Conservation (phyloP, 208 protist species). For the Angomonas desouzai region DNA sequence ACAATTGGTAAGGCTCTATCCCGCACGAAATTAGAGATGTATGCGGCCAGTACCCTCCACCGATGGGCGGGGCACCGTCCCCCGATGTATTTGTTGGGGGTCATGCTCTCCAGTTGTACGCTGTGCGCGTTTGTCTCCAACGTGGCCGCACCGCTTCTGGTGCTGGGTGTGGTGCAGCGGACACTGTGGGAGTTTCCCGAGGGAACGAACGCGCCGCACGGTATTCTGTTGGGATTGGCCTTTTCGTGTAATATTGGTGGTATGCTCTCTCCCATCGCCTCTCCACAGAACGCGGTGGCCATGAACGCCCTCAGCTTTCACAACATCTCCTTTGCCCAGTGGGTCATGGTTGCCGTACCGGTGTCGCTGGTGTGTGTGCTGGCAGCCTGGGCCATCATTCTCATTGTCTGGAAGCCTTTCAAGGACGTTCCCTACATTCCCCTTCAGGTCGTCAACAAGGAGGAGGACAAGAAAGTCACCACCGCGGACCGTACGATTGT, state of each 20-base stretch:
- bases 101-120: slow-evolving; percentile 85
- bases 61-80: slow-evolving; percentile 74
- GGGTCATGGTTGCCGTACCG: slow-evolving; percentile 80
- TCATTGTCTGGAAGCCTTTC: slow-evolving; percentile 88
- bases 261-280: slow-evolving; percentile 93
- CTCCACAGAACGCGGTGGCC: slow-evolving; percentile 93
- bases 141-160: slow-evolving; percentile 86
- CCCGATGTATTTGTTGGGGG: slow-evolving; percentile 74
- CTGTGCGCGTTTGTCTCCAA: slow-evolving; percentile 91
- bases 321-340: slow-evolving; percentile 79
- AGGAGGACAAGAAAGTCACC: slow-evolving; percentile 41
- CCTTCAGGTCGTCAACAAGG: slow-evolving; percentile 75
- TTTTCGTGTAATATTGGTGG: slow-evolving; percentile 94
- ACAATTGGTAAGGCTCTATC: slow-evolving; percentile 86
- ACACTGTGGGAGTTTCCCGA: slow-evolving; percentile 87
- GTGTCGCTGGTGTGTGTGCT: slow-evolving; percentile 66
- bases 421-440: slow-evolving; percentile 79
- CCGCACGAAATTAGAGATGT: slow-evolving; percentile 83
- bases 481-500: slow-evolving; percentile 57
- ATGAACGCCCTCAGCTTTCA: slow-evolving; percentile 72
- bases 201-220: slow-evolving; percentile 72
- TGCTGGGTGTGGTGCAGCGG: slow-evolving; percentile 82
- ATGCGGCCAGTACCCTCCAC: slow-evolving; percentile 73
- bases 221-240: slow-evolving; percentile 89
- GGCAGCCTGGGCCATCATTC: slow-evolving; percentile 64